A percentile compares a stretch with the other conserved stretches of the same genome.
Conservation (phyloP, 2,329 filamentous ascomycete species). For the Trichoderma lentiforme region DNA sequence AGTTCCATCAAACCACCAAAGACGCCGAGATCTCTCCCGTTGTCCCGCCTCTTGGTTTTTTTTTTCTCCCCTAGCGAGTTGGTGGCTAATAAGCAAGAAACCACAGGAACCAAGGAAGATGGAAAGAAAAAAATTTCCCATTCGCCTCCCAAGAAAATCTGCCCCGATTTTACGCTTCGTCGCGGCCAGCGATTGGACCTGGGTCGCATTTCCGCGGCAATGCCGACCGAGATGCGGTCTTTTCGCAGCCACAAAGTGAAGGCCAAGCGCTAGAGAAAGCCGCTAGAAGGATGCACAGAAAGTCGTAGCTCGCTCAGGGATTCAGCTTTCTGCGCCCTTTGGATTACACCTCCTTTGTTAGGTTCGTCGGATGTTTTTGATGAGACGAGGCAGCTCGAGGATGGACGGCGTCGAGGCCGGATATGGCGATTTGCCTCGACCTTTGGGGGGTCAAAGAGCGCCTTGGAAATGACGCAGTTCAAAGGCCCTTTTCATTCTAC, state of each 20-base stretch:
- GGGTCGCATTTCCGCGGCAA: constrained; percentile 5
- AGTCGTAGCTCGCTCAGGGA: background rate
- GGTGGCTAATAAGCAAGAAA: background rate
- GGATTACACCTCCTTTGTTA: background rate
- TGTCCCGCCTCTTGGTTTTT: background rate
- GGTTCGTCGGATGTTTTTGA: background rate
- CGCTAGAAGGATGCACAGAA: constrained; percentile 17
- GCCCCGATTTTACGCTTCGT: constrained; percentile 6
- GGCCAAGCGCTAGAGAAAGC: constrained; percentile 14
- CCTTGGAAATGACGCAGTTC: background rate
- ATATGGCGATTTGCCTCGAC: background rate
- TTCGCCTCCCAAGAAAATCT: background rate
- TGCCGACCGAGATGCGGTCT: constrained; percentile 2
- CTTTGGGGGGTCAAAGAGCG: background rate
- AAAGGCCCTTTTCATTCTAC: background rate
- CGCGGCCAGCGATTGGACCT: constrained; percentile 2
- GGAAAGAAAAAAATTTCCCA: constrained; percentile 6
- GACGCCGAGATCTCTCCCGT: constrained; percentile 7
- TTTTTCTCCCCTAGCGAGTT: background rate
- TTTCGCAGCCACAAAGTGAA: constrained; percentile 1
- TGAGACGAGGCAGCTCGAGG: background rate
- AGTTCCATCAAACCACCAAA: background rate
- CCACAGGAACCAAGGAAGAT: background rate
- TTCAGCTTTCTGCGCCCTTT: background rate
- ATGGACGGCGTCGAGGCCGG: background rate